A percentile compares a stretch with the other conserved stretches of the same genome.
Evolutionary conservation across 2,329 filamentous ascomycete species (phyloP).

Genomic region (Diatrype stigma): DNA sequence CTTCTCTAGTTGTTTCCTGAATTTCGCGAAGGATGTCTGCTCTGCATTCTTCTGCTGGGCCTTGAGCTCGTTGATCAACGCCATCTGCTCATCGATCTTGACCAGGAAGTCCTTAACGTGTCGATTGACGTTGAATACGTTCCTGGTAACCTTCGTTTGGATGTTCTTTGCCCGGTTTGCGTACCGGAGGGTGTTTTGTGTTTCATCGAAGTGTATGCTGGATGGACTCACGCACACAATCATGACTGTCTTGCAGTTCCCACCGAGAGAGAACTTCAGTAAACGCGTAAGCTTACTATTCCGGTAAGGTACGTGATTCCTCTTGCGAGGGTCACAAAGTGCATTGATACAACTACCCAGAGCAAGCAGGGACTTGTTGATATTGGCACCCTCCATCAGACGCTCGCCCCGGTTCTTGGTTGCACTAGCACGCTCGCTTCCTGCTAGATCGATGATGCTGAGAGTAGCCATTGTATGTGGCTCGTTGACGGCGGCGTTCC

Average conservation of each 20-base stretch:
- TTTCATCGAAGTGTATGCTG: slow-evolving; percentile 95
- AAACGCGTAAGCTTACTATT: slow-evolving; percentile 96
- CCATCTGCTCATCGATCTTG: slow-evolving; percentile 98
- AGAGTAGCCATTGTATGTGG: slow-evolving; percentile 97
- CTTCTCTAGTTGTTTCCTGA: slow-evolving; percentile 86
- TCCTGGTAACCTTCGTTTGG: slow-evolving; percentile 98
- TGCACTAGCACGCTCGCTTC: slow-evolving; percentile 90
- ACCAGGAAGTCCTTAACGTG: slow-evolving; percentile 99
- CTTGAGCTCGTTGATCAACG: slow-evolving; percentile 92
- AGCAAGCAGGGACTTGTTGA: slow-evolving; percentile 96
- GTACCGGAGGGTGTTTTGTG: slow-evolving; percentile 95
- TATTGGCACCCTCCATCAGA: slow-evolving; percentile 91
- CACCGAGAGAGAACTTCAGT: slow-evolving; percentile 93
- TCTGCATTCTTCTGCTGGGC: slow-evolving; percentile 90
- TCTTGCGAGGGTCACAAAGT: slow-evolving; percentile 86
- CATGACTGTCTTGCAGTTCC: slow-evolving; percentile 99
- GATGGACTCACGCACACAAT: slow-evolving; percentile 98
- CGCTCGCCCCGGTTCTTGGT: slow-evolving; percentile 95
- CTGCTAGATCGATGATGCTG: slow-evolving; percentile 95
- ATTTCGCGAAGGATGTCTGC: slow-evolving; percentile 75
- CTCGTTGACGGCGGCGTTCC: slow-evolving; percentile 87
- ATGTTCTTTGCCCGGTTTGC: slow-evolving; percentile 99
- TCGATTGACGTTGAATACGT: slow-evolving; percentile 97
- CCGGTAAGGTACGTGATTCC: slow-evolving; percentile 91
- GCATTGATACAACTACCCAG: slow-evolving; percentile 98